Conservation (phyloP, 345 rosid species). For the Nephelium lappaceum region DNA sequence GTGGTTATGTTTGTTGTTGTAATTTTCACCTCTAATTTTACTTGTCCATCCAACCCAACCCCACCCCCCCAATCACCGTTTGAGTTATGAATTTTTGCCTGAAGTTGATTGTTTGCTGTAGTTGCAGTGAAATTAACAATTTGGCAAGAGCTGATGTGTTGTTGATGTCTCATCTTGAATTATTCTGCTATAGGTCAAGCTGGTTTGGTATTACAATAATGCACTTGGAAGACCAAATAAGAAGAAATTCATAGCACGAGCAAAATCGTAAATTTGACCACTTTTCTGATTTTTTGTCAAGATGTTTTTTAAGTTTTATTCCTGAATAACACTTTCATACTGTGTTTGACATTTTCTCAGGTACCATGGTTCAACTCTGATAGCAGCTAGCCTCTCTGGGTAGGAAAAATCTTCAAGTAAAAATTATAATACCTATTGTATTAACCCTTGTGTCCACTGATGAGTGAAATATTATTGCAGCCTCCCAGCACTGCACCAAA, state of each 20-base stretch:
- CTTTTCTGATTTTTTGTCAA: background rate
- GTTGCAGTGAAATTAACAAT: constrained; percentile 3
- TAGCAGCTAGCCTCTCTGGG: constrained; percentile 99
- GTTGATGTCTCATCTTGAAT: constrained; percentile 7
- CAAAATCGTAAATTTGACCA: constrained; percentile 52
- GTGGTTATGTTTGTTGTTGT: background rate
- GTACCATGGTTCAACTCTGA: constrained; percentile 91
- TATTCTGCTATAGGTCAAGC: constrained; percentile 63
- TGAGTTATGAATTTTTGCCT: constrained; percentile 37
- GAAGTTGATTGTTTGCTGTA: constrained; percentile 78
- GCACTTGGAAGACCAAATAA: constrained; percentile 86
- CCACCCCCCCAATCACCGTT: background rate
- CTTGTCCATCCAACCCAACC: background rate
- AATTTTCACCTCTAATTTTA: background rate
- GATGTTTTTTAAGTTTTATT: constrained; percentile 11
- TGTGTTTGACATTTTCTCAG: constrained; percentile 40
- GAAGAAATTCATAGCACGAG: constrained; percentile 82
- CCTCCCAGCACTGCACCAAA: constrained; percentile 85
- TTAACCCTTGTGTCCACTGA: constrained; percentile 13
- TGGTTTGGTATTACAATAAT: constrained; percentile 90
- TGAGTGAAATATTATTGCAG: constrained; percentile 37
- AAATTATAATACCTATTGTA: constrained; percentile 8
- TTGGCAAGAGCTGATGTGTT: constrained; percentile 1
- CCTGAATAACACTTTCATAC: constrained; percentile 12
- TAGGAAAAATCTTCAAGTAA: constrained; percentile 25